Base-by-base conservation (phyloP, 805 yeast species). In the Lachancea quebecensis region DNA sequence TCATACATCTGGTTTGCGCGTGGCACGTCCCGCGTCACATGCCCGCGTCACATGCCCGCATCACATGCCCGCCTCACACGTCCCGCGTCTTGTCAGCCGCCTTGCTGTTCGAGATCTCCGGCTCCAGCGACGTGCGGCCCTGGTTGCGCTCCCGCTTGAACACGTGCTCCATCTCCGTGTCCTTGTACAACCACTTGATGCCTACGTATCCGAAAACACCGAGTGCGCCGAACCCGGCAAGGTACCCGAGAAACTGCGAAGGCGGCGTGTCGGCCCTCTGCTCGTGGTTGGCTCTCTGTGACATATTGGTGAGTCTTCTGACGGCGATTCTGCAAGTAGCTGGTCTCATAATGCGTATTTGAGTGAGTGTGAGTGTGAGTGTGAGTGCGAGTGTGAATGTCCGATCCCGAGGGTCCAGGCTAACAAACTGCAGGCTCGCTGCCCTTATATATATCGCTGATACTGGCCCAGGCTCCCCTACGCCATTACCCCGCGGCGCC, bases 211-310 rank as follows among this genome's bases (percentile, higher is more conserved):
- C 54, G 21, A 51, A 21, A 10, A 40, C 37, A 4, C 16, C 25
- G 38, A 40, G 35, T 7, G 27, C 27, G 12, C 25, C 25, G 25
- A 40, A 40, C 33, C 38, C 43, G 28, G 38, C 33, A 4, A 35
- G 33, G 33, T 32, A 40, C n/a, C 43, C 45, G 16, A 50, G 15
- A 39, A 51, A 47, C 42, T 56, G 55, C 47, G 48, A 53, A 52
- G 49, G 49, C n/a, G 38, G 46, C 12, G 41, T 35, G 18, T 28
- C 25, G 16, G 34, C 28, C 18, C 41, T 28, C 33, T 35, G 17
- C n/a, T n/a, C 14, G 35, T 35, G 35, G 30, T 42, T 42, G 7
- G 6, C 14, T 15, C 35, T 39, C 31, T 37, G 33, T 9, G 43
- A 40, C 9, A 40, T 40, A 14, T 40, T 40, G 38, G 38, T 21